phyloP scores from a whole-genome alignment of 164 flowering plant species.

The Stephania japonica region DNA sequence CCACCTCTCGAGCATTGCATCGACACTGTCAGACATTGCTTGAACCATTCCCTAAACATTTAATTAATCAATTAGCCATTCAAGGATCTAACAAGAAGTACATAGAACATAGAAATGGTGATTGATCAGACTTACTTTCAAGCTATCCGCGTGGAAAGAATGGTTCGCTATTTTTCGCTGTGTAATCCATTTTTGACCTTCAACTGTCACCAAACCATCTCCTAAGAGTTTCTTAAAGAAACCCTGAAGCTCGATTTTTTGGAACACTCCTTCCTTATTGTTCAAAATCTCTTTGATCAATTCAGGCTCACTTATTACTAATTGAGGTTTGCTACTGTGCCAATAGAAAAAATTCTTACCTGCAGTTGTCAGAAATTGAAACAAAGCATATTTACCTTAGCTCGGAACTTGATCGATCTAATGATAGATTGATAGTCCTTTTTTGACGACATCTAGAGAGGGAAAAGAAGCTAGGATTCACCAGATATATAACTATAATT shows the following conservation, averaged over 20 bases:
- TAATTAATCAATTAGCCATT: background rate
- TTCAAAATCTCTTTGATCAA: constrained; percentile 33
- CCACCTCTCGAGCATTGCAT: constrained; percentile 42
- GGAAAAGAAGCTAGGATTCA: background rate
- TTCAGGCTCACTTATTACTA: constrained; percentile 31
- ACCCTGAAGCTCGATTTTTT: constrained; percentile 15
- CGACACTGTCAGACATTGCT: constrained; percentile 27
- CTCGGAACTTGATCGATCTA: no score
- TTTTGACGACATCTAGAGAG: no score
- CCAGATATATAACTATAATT: background rate
- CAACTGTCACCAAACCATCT: constrained; percentile 30
- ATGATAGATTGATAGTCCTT: no score
- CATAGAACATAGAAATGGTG: background rate
- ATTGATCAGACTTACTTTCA: constrained; percentile 24
- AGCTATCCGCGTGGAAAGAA: constrained; percentile 36
- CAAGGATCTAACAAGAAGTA: background rate
- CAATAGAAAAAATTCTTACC: constrained; percentile 33
- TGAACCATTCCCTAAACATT: constrained; percentile 34
- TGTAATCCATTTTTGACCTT: constrained; percentile 41
- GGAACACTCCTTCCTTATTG: constrained; percentile 24
- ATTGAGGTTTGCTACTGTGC: constrained; percentile 27
- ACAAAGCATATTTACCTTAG: background rate
- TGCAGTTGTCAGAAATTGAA: constrained; percentile 2
- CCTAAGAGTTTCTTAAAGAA: constrained; percentile 33
- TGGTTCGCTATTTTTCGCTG: constrained; percentile 20